phyloP scores from a whole-genome alignment of 768 basidiomycete genomes.

The Royoungia palumana region DNA sequence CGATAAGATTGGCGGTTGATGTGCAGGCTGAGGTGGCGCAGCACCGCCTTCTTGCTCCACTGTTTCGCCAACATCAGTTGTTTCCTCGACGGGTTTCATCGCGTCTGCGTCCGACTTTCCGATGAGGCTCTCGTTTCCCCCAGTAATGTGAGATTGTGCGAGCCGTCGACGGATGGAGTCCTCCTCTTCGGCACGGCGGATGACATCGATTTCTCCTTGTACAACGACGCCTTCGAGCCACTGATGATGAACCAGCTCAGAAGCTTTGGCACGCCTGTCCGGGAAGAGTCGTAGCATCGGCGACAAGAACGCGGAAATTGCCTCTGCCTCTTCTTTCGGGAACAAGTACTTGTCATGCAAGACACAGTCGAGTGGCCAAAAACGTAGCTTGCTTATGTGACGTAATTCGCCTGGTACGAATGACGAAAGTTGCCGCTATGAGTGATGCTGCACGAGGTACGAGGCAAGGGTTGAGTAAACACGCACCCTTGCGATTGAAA shows the following conservation, averaged over 20 bases:
- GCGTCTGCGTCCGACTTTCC: conserved; percentile 43
- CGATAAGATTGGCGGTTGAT: conserved; percentile 32
- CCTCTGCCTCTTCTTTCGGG: conserved; percentile 74
- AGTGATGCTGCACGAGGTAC: conserved; percentile 3
- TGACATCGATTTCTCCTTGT: conserved; percentile 86
- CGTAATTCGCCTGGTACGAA: conserved; percentile 66
- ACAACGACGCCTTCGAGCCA: conserved; percentile 87
- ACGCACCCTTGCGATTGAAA: conserved; percentile 90
- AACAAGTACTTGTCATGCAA: conserved; percentile 96
- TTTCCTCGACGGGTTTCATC: conserved; percentile 77
- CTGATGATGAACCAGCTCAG: conserved; percentile 79
- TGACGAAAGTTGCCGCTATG: background rate
- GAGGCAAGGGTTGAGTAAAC: background rate
- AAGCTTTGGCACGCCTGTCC: conserved; percentile 83
- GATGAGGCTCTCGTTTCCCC: conserved; percentile 8
- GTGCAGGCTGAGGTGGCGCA: conserved; percentile 6
- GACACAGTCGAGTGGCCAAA: conserved; percentile 81
- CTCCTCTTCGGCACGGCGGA: conserved; percentile 58
- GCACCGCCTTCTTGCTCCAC: conserved; percentile 5
- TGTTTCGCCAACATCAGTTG: conserved; percentile 4
- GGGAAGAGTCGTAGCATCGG: conserved; percentile 92
- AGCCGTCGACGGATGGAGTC: conserved; percentile 33
- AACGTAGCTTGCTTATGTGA: conserved; percentile 91
- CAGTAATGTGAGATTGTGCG: conserved; percentile 9
- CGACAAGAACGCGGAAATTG: conserved; percentile 73